phyloP scores from a whole-genome alignment of 192 early-diverging fungal genomes.

The Entomortierella chlamydospora region DNA sequence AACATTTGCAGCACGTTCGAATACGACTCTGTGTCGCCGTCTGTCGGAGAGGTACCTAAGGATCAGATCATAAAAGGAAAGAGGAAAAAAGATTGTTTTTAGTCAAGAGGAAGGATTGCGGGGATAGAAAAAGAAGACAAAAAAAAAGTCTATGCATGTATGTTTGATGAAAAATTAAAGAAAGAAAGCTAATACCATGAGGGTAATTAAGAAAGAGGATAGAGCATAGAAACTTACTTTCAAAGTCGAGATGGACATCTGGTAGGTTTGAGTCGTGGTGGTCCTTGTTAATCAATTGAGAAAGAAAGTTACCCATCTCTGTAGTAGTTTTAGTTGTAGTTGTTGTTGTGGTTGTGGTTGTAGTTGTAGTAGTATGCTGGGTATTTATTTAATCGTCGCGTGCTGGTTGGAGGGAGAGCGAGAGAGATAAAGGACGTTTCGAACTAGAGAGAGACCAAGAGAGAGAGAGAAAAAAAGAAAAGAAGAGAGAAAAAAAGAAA shows the following conservation, averaged over 20 bases:
- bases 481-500: too few species aligned
- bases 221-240: slow-evolving; percentile 56
- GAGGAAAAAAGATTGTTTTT: too few species aligned
- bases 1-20: slow-evolving; percentile 66
- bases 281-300: slow-evolving; percentile 51
- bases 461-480: too few species aligned
- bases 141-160: not conserved
- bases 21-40: slow-evolving; percentile 71
- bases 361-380: too few species aligned
- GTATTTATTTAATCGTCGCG: too few species aligned
- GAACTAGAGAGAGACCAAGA: too few species aligned
- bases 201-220: not conserved
- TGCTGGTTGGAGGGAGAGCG: too few species aligned
- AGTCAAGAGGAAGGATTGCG: too few species aligned
- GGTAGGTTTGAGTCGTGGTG: slow-evolving; percentile 51
- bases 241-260: slow-evolving; percentile 69
- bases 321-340: too few species aligned
- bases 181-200: not conserved
- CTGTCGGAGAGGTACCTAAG: slow-evolving; percentile 62
- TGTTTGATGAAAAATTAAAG: not conserved
- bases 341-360: too few species aligned
- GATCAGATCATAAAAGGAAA: not conserved
- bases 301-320: slow-evolving; percentile 59
- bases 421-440: too few species aligned
- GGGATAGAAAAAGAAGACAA: too few species aligned